These are phyloP conservation scores for Gracilaria vermiculophylla DNA, from an alignment of 23 red algal species.

Conservation along the genomic window DNA sequence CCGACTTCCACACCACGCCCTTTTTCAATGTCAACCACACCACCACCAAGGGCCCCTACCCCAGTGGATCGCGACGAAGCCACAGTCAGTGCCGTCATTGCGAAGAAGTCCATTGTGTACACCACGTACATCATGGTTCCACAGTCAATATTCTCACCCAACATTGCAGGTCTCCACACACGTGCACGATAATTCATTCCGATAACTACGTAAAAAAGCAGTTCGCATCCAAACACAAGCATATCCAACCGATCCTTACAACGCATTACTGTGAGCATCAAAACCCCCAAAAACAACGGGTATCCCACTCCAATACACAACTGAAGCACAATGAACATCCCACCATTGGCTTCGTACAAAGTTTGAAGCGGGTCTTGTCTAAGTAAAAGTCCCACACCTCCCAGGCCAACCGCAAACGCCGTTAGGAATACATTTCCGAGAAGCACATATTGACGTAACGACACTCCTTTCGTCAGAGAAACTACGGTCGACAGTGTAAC, in stretches of 20 bases:
- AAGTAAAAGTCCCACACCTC: conserved; percentile 33
- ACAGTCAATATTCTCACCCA: conserved; percentile 45
- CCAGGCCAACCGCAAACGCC: conserved; percentile 41
- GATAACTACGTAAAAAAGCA: conserved; percentile 53
- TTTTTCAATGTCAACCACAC: background rate
- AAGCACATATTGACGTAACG: conserved; percentile 54
- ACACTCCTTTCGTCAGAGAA: conserved; percentile 45
- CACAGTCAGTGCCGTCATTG: conserved; percentile 58
- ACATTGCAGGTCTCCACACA: conserved; percentile 50
- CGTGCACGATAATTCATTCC: conserved; percentile 52
- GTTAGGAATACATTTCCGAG: conserved; percentile 65
- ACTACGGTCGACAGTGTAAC: conserved; percentile 45
- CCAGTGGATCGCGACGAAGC: conserved; percentile 2
- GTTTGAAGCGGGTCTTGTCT: conserved; percentile 62
- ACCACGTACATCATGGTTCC: conserved; percentile 63
- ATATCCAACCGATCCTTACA: conserved; percentile 19
- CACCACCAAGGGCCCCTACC: background rate
- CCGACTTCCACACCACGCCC: background rate
- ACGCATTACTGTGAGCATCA: conserved; percentile 6
- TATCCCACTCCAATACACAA: conserved; percentile 28
- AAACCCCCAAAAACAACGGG: conserved; percentile 29
- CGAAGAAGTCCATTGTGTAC: conserved; percentile 56
- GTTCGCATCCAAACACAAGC: conserved; percentile 64
- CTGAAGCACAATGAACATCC: conserved; percentile 44
- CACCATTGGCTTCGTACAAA: conserved; percentile 46